phyloP scores from a whole-genome alignment of 2,329 filamentous ascomycete genomes.

The Fusarium sublunatum region DNA sequence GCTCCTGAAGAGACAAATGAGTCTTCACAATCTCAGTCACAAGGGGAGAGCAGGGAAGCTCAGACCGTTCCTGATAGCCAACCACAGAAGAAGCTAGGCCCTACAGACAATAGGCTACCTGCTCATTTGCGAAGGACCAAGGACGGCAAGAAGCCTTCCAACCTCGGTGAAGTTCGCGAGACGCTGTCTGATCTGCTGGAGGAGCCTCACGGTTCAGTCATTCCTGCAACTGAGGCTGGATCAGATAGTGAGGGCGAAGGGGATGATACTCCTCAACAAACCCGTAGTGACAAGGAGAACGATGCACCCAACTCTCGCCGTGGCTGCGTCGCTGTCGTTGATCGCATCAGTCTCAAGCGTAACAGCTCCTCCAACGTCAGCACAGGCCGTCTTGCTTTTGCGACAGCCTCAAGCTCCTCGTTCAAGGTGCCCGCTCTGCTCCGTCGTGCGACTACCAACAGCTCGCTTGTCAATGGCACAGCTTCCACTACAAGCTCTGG shows the following conservation, averaged over 20 bases:
- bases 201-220: slow-evolving; percentile 64
- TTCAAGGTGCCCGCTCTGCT: slow-evolving; percentile 79
- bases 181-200: slow-evolving; percentile 87
- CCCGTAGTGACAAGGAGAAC: slow-evolving; percentile 64
- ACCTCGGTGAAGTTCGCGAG: slow-evolving; percentile 83
- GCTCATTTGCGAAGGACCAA: slow-evolving; percentile 72
- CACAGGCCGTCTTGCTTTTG: slow-evolving; percentile 67
- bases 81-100: slow-evolving; percentile 54
- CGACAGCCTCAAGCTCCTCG: slow-evolving; percentile 54
- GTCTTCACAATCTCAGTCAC: slow-evolving; percentile 52
- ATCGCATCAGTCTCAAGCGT: slow-evolving; percentile 79
- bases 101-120: slow-evolving; percentile 62
- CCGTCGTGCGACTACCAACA: slow-evolving; percentile 78
- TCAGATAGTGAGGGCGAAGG: slow-evolving; percentile 58
- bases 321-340: slow-evolving; percentile 65
- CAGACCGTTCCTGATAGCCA: slow-evolving; percentile 64
- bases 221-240: slow-evolving; percentile 56
- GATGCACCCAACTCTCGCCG: slow-evolving; percentile 52
- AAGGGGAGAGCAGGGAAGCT: slow-evolving; percentile 46
- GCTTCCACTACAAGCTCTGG: slow-evolving; percentile 50
- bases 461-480: slow-evolving; percentile 61
- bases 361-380: slow-evolving; percentile 53
- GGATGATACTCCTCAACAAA: slow-evolving; percentile 21
- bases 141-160: slow-evolving; percentile 74
- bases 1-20: slow-evolving; percentile 51